A percentile compares a stretch with the other conserved stretches of the same genome.
Conservation (phyloP, 1,284 basidiomycete species). For the Cutaneotrichosporon arboriforme region DNA sequence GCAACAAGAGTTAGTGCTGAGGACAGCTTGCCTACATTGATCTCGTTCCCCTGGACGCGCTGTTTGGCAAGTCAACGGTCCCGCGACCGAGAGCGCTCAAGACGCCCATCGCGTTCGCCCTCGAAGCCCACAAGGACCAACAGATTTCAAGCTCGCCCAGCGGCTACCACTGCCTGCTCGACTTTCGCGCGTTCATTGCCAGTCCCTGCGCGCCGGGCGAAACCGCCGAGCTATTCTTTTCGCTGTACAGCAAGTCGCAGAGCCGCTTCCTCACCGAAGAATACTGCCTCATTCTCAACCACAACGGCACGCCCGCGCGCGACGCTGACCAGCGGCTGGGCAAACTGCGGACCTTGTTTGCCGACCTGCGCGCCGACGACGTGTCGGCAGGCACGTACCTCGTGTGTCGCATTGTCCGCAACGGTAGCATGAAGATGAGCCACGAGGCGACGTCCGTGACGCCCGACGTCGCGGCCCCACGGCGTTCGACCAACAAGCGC, state of each 20-base stretch:
- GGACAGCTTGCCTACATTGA: conserved; percentile 68
- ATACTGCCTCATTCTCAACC: conserved; percentile 81
- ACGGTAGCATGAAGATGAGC: conserved; percentile 75
- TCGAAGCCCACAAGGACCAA: neutral
- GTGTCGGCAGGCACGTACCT: conserved; percentile 76
- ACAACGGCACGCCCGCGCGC: conserved; percentile 77
- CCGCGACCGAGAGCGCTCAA: conserved; percentile 12
- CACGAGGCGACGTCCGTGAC: conserved; percentile 52
- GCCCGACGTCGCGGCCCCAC: neutral
- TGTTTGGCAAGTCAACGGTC: conserved; percentile 26
- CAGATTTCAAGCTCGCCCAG: conserved; percentile 5
- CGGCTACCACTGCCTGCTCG: conserved; percentile 79
- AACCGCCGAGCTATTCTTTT: conserved; percentile 87
- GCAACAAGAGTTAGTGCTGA: neutral
- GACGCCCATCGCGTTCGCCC: conserved; percentile 6
- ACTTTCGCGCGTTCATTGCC: conserved; percentile 85
- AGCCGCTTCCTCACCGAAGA: conserved; percentile 87
- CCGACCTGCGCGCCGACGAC: conserved; percentile 78
- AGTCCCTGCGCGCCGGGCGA: conserved; percentile 84
- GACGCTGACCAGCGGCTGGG: conserved; percentile 54
- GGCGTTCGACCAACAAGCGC: conserved; percentile 5
- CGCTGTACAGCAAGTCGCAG: conserved; percentile 79
- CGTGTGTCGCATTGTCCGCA: conserved; percentile 84
- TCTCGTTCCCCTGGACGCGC: conserved; percentile 48
- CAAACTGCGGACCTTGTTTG: conserved; percentile 78